A percentile compares a stretch with the other conserved stretches of the same genome.
Evolutionary conservation across 2,329 filamentous ascomycete genomes (phyloP).

Genomic region (Venturiaceae sp.): DNA sequence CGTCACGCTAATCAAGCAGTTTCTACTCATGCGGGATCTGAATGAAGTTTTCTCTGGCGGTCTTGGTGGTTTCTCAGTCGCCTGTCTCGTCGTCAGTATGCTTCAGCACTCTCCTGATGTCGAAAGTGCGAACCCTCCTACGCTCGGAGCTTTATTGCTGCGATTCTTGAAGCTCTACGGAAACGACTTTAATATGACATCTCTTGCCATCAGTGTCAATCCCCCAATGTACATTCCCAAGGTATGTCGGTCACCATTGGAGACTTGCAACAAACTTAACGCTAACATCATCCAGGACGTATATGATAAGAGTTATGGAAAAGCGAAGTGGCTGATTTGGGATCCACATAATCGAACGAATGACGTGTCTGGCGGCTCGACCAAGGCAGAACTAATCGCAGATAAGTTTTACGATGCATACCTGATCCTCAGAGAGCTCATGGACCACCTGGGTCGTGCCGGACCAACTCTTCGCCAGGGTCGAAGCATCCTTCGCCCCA

Average conservation of each 20-base stretch:
- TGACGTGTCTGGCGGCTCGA: constrained; percentile 83
- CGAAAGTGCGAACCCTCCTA: constrained; percentile 45
- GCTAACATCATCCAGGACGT: constrained; percentile 23
- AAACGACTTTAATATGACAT: constrained; percentile 62
- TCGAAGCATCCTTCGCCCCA: constrained; percentile 57
- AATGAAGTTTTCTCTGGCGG: constrained; percentile 90
- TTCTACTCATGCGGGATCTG: constrained; percentile 75
- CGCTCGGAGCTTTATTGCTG: constrained; percentile 73
- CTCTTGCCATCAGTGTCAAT: constrained; percentile 64
- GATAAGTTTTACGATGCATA: constrained; percentile 60
- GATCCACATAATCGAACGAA: constrained; percentile 81
- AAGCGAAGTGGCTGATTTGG: constrained; percentile 64
- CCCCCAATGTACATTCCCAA: constrained; percentile 70
- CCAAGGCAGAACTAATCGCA: constrained; percentile 58
- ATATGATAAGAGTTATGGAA: constrained; percentile 27
- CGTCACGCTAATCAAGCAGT: constrained; percentile 85
- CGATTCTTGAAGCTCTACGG: constrained; percentile 89
- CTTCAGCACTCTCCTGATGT: constrained; percentile 69
- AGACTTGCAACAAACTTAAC: neutral
- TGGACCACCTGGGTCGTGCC: constrained; percentile 11
- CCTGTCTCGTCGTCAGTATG: constrained; percentile 85
- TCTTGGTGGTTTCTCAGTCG: constrained; percentile 87
- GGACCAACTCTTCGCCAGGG: constrained; percentile 9
- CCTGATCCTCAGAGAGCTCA: constrained; percentile 32
- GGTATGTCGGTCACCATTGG: constrained; percentile 36